Base-by-base conservation (phyloP, 805 yeast genomes). In the Ogataea philodendri region DNA sequence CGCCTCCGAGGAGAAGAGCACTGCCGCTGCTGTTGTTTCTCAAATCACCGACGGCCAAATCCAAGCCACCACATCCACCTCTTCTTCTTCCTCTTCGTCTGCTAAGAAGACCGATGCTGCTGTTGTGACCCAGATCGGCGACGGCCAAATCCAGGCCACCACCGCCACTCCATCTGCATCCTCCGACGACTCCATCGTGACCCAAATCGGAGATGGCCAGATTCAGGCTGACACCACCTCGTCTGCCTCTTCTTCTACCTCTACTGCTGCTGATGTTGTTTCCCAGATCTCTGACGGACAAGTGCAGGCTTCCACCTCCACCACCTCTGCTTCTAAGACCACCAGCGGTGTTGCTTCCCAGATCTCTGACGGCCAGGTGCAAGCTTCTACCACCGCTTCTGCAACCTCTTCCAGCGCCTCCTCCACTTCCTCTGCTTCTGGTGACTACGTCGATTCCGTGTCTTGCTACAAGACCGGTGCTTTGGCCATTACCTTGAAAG, bases 191-290 rank as follows among this genome's bases (percentile, higher is more conserved):
- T 65, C 45, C 18, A 72, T 62, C 32, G 59, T 76, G 34, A 64
- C 76, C 44, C 81, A 75, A 59, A 75, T 76, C 41, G 67, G 68
- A 45, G 82, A 76, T 47, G 81, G 81, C 46, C 81, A 75, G 59
- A 62, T 74, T 55, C 80, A 74, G 55, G 69, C 69, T 25, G 55
- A 73, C 38, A 49, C 55, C 35, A 58, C 65, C 16, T 23, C 41
- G 8, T 20, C 37, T 15, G 17, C 38, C 19, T 15, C 46, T 9
- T 18, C 36, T 3, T 16, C n/a, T n/a, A n/a, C 46, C 7, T 18
- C 31, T 17, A 41, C 55, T 28, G 45, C 59, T 19, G 66, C 45
- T 28, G 49, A 29, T 20, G 72, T 62, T 33, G 58, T 76, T 35
- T 63, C 76, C 44, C 81, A 75, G 27, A 45, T 50, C 26, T 15